Conservation (phyloP, 2,329 filamentous ascomycete genomes). For the Arthrobotrys iridis region DNA sequence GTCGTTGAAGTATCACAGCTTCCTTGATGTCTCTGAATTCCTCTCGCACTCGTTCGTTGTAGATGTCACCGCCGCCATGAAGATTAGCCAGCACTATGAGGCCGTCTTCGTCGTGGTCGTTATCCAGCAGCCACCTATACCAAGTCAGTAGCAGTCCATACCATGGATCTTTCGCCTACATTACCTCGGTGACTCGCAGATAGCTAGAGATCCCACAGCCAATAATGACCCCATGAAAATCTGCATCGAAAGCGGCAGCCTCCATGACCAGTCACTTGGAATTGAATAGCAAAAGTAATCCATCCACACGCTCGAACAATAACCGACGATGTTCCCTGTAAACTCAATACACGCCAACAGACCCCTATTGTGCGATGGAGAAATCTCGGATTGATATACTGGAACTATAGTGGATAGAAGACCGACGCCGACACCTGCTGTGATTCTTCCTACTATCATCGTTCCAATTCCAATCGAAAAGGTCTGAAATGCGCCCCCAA, state of each 20-base stretch:
- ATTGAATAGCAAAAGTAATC: slow-evolving; percentile 98
- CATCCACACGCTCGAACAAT: slow-evolving; percentile 96
- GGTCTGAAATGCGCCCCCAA: slow-evolving; percentile 85
- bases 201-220: slow-evolving; percentile 84
- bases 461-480: slow-evolving; percentile 83
- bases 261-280: slow-evolving; percentile 85
- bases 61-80: slow-evolving; percentile 94
- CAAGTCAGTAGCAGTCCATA: slow-evolving; percentile 13
- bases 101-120: slow-evolving; percentile 97
- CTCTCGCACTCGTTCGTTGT: slow-evolving; percentile 88
- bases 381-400: slow-evolving; percentile 94
- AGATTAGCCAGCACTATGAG: slow-evolving; percentile 98
- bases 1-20: slow-evolving; percentile 89
- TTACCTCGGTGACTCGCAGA: slow-evolving; percentile 94
- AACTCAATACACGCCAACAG: slow-evolving; percentile 98
- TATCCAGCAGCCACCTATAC: slow-evolving; percentile 90
- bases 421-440: slow-evolving; percentile 86
- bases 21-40: slow-evolving; percentile 99
- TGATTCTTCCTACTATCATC: slow-evolving; percentile 84
- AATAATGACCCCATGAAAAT: slow-evolving; percentile 92
- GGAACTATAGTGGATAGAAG: slow-evolving; percentile 91
- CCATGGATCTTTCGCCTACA: slow-evolving; percentile 43
- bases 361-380: slow-evolving; percentile 92
- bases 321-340: slow-evolving; percentile 94
- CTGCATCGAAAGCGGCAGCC: slow-evolving; percentile 87